Base-by-base conservation (phyloP, 768 basidiomycete species). In the Lyophyllum decastes region DNA sequence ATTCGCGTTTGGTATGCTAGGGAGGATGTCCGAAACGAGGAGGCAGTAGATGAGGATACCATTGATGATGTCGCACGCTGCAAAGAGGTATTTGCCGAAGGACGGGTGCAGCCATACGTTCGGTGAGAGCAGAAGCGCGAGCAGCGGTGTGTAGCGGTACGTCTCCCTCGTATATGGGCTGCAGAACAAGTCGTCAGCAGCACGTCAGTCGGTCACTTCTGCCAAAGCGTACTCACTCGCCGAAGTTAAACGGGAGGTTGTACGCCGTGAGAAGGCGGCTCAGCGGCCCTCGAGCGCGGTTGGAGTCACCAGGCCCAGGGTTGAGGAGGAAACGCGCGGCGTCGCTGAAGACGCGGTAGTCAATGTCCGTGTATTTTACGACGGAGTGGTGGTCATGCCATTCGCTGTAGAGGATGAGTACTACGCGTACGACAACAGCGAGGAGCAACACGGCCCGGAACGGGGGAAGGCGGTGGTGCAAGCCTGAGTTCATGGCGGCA, bases 361-460 rank as follows among this genome's bases (percentile, higher is more conserved):
- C 97, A 62, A 98, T 81, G 72, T 99, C 97, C n/a, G 97, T 98
- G 69, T 98, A 99, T 72, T 95, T 95, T 22, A 98, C 87, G 27
- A 85, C 71, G 1, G 90, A 92, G 63, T 76, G 86, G 16, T 83
- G 83, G 65, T 97, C 94, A 58, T 95, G 94, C 85, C 91, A 94
- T 74, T 92, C 90, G 67, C 92, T 94, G 70, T 95, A 96, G 3
- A 88, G 68, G 56, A 96, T 88, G 44, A 96, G 82, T 5, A 69
- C 78, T 30, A 90, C 69, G 57, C 93, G 86, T 51, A 95, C 68
- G 40, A 80, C n/a, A 21, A 77, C 70, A 1, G 91, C 84, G 22
- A 77, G 62, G 19, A 78, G 26, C n/a, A 92, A 66, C 44, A 91
- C 71, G 64, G 75, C 72, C 60, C 70, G 72, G 65, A 87, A 90